Evolutionary conservation across 208 protist genomes (phyloP).

Genomic region (Tritrichomonas musculus): DNA sequence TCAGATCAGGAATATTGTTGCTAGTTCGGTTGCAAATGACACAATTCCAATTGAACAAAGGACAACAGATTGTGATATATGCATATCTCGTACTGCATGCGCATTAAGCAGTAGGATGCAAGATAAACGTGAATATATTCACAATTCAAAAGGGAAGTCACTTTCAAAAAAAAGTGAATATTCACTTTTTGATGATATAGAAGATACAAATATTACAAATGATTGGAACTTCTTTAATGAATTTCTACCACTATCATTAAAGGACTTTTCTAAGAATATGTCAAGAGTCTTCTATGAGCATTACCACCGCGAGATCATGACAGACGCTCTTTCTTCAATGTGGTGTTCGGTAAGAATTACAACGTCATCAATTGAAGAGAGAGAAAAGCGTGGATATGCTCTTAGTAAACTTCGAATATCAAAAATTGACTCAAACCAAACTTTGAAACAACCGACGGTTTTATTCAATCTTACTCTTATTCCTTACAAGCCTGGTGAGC

Average conservation of each 20-base stretch:
- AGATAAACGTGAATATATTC: background rate
- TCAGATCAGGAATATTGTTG: background rate
- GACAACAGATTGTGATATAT: background rate
- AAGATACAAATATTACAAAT: too few relatives aligned
- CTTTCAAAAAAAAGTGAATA: too few relatives aligned
- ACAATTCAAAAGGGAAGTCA: background rate
- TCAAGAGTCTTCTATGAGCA: background rate
- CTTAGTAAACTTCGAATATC: background rate
- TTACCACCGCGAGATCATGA: background rate
- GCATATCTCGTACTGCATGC: background rate
- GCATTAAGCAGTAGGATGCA: background rate
- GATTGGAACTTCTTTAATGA: too few relatives aligned
- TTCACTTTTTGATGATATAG: too few relatives aligned
- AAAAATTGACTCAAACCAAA: background rate
- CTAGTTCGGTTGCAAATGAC: background rate
- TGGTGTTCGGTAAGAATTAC: background rate
- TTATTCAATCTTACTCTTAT: background rate
- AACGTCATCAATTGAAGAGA: background rate
- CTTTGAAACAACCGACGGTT: background rate
- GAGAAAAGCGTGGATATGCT: background rate
- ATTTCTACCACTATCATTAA: background rate
- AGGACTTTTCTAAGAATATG: background rate
- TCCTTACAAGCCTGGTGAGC: background rate
- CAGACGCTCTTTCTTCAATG: background rate
- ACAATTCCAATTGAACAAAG: background rate